Evolutionary conservation across 352 stramenopile genomes (phyloP), one percentile per base, ranked within the genome.

Genomic region (Globisporangium echinulatum): DNA sequence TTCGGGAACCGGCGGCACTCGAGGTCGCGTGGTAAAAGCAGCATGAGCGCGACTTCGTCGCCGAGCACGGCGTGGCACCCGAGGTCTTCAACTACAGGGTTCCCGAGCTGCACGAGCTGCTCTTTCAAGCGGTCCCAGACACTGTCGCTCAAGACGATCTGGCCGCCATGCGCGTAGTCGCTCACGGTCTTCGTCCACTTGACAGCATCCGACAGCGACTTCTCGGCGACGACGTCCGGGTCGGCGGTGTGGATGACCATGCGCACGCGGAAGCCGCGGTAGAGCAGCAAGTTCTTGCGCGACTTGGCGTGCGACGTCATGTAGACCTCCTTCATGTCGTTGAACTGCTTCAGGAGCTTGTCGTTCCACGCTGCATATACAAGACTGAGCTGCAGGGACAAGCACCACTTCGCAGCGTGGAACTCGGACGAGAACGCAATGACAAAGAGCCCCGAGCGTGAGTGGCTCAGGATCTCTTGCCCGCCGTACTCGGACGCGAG

Each of bases 281-380:
- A 95, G 1, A 95, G 68, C 40, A 93, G 46, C 61, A 82, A 75
- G 48, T 87, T 88, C 58, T 90, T 91, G 67, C 82, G 87, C n/a
- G 69, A 76, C 59, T 83, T 82, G 19, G 75, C 73, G 15, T 69
- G 73, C 15, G 64, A 79, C 9, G 72, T 73, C 52, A 79, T 58
- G 38, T 75, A 89, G 52, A 87, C 66, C 63, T 94, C 85, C 58
- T 83, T 84, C 71, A 92, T 88, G 64, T 89, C 83, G 37, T 86
- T 72, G 56, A 92, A 91, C 19, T 89, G 75, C 55, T 86, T 88
- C n/a, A 94, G 69, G 47, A 94, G 63, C 62, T 92, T 92, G 51
- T 91, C 83, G 54, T 92, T 93, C 85, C 85, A 94, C 10, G 85
- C 83, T 1, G 85, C 85, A 54, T 93, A 94, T 17, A 94, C 83